Evolutionary conservation across 352 stramenopile species (phyloP).

Genomic region (Thraustotheca clavata): DNA sequence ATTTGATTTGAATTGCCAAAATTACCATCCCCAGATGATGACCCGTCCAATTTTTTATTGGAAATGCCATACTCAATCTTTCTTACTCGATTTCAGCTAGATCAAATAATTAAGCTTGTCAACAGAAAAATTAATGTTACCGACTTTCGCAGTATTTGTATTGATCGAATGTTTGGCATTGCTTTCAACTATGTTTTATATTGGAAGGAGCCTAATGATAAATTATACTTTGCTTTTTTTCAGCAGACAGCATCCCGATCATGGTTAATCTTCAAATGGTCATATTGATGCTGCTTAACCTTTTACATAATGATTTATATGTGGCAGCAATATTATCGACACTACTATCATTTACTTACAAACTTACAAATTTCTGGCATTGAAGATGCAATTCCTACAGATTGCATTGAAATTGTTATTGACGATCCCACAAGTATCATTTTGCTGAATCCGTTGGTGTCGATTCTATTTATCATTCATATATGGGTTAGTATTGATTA

Average conservation of each 20-base stretch:
- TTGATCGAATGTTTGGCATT: neutral
- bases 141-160: neutral
- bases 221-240: neutral
- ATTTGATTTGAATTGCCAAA: neutral
- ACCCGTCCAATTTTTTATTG: too few species aligned
- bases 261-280: neutral
- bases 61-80: too few species aligned
- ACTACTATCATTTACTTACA: slow-evolving; percentile 1
- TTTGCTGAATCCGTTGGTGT: neutral
- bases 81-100: too few species aligned
- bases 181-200: neutral
- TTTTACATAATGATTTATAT: neutral
- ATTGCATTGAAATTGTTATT: neutral
- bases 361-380: neutral
- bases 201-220: neutral
- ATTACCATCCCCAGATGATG: neutral
- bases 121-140: too few species aligned
- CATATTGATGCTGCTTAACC: neutral
- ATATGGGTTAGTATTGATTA: neutral
- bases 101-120: too few species aligned
- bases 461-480: neutral
- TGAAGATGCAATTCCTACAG: neutral
- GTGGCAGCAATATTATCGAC: slow-evolving; percentile 3
- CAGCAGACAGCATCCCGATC: neutral
- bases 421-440: slow-evolving; percentile 4